Percentiles rank a stretch among this genome's conserved stretches.
Conservation (phyloP, 768 basidiomycete genomes). For the Boletus insuetus region DNA sequence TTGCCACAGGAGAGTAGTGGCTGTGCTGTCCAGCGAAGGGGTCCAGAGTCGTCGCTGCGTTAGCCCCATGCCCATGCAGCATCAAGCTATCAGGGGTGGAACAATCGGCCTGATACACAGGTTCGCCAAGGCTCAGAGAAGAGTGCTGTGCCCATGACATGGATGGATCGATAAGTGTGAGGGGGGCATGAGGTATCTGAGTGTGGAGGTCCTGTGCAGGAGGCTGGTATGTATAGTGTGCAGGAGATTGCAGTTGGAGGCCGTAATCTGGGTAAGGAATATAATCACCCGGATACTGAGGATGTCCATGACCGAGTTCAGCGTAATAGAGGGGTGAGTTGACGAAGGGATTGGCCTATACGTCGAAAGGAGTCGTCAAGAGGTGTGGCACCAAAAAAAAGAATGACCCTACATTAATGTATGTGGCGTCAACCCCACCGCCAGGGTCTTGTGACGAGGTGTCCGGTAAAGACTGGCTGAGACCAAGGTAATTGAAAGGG, state of each 20-base stretch:
- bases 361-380: background rate
- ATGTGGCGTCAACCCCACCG: slow-evolving; percentile 1
- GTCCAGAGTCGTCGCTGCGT: slow-evolving; percentile 6
- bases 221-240: background rate
- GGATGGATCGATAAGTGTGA: background rate
- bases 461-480: background rate
- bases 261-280: background rate
- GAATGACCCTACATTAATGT: slow-evolving; percentile 3
- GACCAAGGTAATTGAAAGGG: background rate
- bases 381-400: background rate
- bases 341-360: slow-evolving; percentile 1
- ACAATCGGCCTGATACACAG: background rate
- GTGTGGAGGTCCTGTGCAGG: background rate
- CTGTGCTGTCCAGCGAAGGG: slow-evolving; percentile 9
- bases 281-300: background rate
- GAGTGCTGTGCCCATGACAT: background rate
- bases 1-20: slow-evolving; percentile 21
- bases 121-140: background rate
- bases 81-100: background rate
- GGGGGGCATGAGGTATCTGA: background rate
- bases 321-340: background rate
- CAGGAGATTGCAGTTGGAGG: background rate
- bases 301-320: background rate
- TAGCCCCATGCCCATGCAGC: background rate
- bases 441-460: background rate